Evolutionary conservation across 768 basidiomycete genomes (phyloP).

Genomic region (Mycena leptocephala): DNA sequence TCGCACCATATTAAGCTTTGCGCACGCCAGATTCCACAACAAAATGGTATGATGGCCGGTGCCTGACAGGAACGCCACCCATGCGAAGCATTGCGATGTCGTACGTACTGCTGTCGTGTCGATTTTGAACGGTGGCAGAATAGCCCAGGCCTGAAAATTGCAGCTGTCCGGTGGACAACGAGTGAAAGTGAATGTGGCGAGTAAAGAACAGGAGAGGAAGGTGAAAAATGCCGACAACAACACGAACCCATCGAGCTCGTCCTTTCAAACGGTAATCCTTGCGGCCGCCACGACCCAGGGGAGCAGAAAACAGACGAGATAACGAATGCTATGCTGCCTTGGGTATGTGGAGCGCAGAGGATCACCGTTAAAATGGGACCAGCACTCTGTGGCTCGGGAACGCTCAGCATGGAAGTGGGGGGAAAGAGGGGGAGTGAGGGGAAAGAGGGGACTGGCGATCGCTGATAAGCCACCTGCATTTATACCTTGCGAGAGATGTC

Average conservation of each 20-base stretch:
- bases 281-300: constrained; percentile 58
- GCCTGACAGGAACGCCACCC: no score
- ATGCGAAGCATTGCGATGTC: no score
- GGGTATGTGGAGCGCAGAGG: constrained; percentile 45
- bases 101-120: no score
- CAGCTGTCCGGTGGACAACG: no score
- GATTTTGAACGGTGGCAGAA: no score
- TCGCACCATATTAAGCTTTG: no score
- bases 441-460: not conserved
- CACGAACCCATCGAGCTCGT: constrained; percentile 14
- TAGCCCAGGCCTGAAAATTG: no score
- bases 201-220: not conserved
- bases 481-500: not conserved
- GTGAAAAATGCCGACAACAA: not conserved
- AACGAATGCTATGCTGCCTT: constrained; percentile 3
- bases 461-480: not conserved
- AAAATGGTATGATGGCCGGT: no score
- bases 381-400: not conserved
- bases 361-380: constrained; percentile 35
- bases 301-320: constrained; percentile 39
- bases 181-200: not conserved
- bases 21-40: no score
- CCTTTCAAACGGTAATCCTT: constrained; percentile 53
- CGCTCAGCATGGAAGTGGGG: not conserved
- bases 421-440: not conserved